Percentiles rank a stretch among this genome's conserved stretches.
Evolutionary conservation across 225 moss, liverwort and hornwort species (phyloP).

Genomic region (Marchantia polymorpha): DNA sequence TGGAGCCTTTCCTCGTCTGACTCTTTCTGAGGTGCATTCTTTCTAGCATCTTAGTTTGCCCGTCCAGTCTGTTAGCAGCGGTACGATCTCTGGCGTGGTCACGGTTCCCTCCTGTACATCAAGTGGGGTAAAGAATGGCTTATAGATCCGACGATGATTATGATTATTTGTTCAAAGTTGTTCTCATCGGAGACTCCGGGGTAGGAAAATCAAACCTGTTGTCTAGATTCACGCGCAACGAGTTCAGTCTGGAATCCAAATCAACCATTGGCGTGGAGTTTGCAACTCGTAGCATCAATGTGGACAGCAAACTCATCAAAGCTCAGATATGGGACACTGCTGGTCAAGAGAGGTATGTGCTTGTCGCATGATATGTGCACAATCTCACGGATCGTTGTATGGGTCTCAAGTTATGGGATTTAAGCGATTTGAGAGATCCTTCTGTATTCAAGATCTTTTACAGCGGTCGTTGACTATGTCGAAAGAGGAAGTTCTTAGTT

Average conservation of each 20-base stretch:
- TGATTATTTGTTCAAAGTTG: conserved; percentile 90
- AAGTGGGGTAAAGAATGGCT: conserved; percentile 52
- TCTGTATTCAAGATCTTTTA: background rate
- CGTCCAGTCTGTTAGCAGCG: background rate
- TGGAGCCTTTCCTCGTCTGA: conserved; percentile 15
- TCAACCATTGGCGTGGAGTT: conserved; percentile 96
- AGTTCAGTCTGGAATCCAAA: conserved; percentile 94
- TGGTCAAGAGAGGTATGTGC: conserved; percentile 60
- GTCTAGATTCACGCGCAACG: conserved; percentile 93
- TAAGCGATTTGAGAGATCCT: background rate
- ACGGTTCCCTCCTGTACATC: background rate
- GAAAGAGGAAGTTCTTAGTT: background rate
- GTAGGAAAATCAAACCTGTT: conserved; percentile 95
- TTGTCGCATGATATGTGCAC: background rate
- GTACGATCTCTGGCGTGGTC: background rate
- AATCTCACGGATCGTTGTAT: background rate
- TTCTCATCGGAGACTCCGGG: conserved; percentile 88
- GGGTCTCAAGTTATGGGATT: background rate
- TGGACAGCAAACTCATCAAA: conserved; percentile 76
- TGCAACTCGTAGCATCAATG: conserved; percentile 69
- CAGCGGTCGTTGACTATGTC: background rate
- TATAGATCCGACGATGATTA: conserved; percentile 89
- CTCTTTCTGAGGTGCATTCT: conserved; percentile 16
- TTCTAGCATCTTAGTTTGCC: conserved; percentile 8
- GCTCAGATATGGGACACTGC: conserved; percentile 85